phyloP scores from a whole-genome alignment of 371 early-diverging fungal genomes.

The Blastocladiella emersonii region DNA sequence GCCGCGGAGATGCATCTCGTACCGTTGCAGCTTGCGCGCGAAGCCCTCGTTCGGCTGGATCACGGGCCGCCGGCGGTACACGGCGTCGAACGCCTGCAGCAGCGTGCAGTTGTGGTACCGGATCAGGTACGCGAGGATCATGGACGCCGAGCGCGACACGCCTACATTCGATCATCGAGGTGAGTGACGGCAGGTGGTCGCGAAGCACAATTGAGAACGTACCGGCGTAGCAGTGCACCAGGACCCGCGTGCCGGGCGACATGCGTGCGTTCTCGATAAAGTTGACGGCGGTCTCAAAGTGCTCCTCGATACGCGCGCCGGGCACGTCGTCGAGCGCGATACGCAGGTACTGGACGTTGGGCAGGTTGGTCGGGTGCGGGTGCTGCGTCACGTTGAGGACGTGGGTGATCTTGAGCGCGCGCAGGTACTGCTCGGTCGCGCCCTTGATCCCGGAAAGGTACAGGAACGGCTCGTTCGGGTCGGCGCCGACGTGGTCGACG shows the following conservation, averaged over 20 bases:
- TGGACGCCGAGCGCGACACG: background rate
- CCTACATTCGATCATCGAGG: background rate
- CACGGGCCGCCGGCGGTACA: background rate
- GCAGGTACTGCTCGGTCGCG: background rate
- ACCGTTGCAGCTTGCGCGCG: background rate
- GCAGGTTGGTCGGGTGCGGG: background rate
- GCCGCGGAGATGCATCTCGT: background rate
- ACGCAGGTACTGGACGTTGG: background rate
- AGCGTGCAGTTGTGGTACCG: background rate
- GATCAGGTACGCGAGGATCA: background rate
- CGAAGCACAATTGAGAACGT: too few relatives aligned
- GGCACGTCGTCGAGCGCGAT: background rate
- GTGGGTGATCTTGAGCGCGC: background rate
- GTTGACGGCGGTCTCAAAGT: background rate
- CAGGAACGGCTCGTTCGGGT: background rate
- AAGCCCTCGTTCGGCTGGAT: background rate
- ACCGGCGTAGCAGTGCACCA: background rate
- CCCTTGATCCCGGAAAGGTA: background rate
- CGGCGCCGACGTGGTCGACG: too few relatives aligned
- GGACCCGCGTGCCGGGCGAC: background rate
- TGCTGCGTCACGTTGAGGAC: background rate
- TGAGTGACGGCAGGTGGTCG: too few relatives aligned
- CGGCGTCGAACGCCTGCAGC: background rate
- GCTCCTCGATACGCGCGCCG: background rate
- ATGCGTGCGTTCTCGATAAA: background rate